A percentile compares a stretch with the other conserved stretches of the same genome.
phyloP scores from a whole-genome alignment of 2,329 filamentous ascomycete genomes.

The Penicillium sp. region DNA sequence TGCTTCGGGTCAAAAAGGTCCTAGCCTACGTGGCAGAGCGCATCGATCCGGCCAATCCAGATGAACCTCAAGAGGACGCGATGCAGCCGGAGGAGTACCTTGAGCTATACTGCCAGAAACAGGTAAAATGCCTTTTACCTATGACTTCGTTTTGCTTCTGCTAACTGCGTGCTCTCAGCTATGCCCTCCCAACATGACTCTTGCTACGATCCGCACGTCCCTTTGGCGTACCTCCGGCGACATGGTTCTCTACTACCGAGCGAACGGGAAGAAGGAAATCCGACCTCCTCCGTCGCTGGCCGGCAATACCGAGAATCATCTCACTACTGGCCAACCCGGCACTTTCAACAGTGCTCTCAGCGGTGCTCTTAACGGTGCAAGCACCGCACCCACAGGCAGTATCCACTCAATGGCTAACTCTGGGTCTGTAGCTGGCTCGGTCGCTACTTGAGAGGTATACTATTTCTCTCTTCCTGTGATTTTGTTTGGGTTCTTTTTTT shows the following conservation, averaged over 20 bases:
- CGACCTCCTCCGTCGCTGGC: constrained; percentile 22
- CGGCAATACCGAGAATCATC: constrained; percentile 15
- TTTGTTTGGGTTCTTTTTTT: not conserved
- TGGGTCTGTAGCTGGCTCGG: constrained; percentile 23
- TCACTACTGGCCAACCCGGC: constrained; percentile 9
- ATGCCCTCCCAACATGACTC: constrained; percentile 75
- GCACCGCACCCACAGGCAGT: constrained; percentile 24
- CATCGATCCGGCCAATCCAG: constrained; percentile 65
- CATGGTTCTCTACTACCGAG: constrained; percentile 82
- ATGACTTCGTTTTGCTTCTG: not conserved
- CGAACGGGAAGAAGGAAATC: constrained; percentile 70
- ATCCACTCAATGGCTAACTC: constrained; percentile 32
- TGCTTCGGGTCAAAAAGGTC: constrained; percentile 94
- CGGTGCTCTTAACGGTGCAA: constrained; percentile 20
- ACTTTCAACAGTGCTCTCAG: constrained; percentile 16
- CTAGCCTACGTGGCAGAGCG: constrained; percentile 85
- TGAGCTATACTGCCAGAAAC: constrained; percentile 89
- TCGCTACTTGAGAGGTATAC: constrained; percentile 2
- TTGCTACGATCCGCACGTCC: constrained; percentile 87
- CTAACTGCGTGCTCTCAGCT: constrained; percentile 24
- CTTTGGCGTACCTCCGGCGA: constrained; percentile 95
- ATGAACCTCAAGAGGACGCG: constrained; percentile 54
- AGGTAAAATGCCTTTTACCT: constrained; percentile 52
- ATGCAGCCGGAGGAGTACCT: constrained; percentile 86
- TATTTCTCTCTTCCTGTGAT: constrained; percentile 4